These are phyloP conservation scores for Xylariaceae sp. DNA, from an alignment of 2,329 filamentous ascomycete genomes.

Conservation along the genomic window DNA sequence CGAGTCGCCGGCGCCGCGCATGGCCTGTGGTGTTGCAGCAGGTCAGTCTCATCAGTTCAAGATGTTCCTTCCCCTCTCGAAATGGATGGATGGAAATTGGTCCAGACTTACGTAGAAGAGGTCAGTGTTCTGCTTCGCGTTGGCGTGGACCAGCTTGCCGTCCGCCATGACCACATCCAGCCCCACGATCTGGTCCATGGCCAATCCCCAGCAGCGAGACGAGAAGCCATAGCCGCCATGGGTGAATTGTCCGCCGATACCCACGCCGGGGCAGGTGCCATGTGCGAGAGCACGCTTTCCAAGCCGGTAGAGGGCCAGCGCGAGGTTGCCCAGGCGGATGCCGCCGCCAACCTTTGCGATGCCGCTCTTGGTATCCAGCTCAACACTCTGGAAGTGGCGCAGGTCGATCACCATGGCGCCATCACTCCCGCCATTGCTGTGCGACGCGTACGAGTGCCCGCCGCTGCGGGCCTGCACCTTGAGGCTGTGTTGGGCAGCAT, in stretches of 20 bases:
- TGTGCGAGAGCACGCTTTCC: slow-evolving; percentile 52
- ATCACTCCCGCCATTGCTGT: slow-evolving; percentile 38
- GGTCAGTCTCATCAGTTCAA: too few relatives aligned
- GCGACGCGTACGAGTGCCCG: slow-evolving; percentile 56
- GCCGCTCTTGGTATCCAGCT: slow-evolving; percentile 45
- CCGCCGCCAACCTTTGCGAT: slow-evolving; percentile 49
- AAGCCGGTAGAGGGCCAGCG: slow-evolving; percentile 39
- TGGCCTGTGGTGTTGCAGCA: slow-evolving; percentile 27
- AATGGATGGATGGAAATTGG: too few relatives aligned
- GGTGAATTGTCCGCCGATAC: slow-evolving; percentile 43
- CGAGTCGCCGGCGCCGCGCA: slow-evolving; percentile 48
- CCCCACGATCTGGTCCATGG: slow-evolving; percentile 47
- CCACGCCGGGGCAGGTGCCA: slow-evolving; percentile 52
- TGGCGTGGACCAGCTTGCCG: slow-evolving; percentile 42
- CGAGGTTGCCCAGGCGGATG: slow-evolving; percentile 43
- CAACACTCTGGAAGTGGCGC: slow-evolving; percentile 42
- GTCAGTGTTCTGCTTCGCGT: slow-evolving; percentile 38
- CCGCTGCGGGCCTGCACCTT: slow-evolving; percentile 57
- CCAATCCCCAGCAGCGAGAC: slow-evolving; percentile 51
- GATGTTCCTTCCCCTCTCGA: background rate
- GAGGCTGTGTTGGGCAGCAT: slow-evolving; percentile 40
- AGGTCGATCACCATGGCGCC: slow-evolving; percentile 49
- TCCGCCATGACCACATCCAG: slow-evolving; percentile 50
- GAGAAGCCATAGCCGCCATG: slow-evolving; percentile 51
- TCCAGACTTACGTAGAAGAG: slow-evolving; percentile 42